These are phyloP conservation scores for Coemansia sp. DNA, from an alignment of 192 early-diverging fungal species.

Conservation along the genomic window DNA sequence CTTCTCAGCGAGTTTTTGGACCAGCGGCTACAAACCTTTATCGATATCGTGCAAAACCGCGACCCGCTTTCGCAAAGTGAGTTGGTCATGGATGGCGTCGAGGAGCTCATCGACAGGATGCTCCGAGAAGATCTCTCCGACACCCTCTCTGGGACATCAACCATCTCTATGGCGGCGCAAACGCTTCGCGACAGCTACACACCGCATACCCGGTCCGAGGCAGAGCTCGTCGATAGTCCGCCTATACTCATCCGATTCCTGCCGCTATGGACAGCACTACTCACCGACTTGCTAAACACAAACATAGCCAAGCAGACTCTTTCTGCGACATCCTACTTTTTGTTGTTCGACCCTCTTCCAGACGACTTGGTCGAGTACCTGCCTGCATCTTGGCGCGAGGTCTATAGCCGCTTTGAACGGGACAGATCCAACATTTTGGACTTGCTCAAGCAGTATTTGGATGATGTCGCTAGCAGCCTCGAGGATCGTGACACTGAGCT, in stretches of 20 bases:
- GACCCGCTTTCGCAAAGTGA: conserved; percentile 29
- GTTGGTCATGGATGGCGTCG: conserved; percentile 27
- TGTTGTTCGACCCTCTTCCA: conserved; percentile 41
- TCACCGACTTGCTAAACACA: conserved; percentile 31
- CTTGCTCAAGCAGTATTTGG: conserved; percentile 24
- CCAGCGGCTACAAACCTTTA: conserved; percentile 11
- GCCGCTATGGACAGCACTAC: conserved; percentile 24
- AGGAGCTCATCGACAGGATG: conserved; percentile 40
- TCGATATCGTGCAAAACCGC: conserved; percentile 32
- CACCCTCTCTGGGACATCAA: conserved; percentile 15
- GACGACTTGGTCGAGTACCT: conserved; percentile 7
- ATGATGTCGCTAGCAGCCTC: conserved; percentile 18
- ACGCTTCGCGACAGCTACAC: conserved; percentile 3
- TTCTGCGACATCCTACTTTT: conserved; percentile 33
- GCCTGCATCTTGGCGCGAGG: conserved; percentile 15
- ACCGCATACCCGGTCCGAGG: neutral
- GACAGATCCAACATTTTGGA: conserved; percentile 4
- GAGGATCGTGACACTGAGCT: conserved; percentile 13
- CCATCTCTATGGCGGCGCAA: conserved; percentile 24
- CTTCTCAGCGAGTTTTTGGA: conserved; percentile 32
- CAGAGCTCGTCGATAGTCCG: neutral
- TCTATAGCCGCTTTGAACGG: conserved; percentile 23
- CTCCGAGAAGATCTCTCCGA: conserved; percentile 31
- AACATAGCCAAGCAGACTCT: conserved; percentile 34
- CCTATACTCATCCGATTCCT: conserved; percentile 32